Conservation (phyloP, 306 rosid species). For the Clitoria ternatea region DNA sequence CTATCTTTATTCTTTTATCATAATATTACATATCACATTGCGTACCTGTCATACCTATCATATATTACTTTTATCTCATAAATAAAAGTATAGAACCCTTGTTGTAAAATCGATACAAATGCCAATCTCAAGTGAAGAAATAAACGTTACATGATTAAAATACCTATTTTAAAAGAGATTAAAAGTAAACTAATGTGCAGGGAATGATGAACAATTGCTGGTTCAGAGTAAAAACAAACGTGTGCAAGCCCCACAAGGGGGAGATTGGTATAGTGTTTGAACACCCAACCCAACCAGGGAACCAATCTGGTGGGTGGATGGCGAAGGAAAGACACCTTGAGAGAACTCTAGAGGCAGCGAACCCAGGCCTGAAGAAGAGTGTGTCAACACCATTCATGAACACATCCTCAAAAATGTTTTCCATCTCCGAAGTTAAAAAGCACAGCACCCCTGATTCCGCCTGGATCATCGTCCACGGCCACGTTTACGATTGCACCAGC, state of each 20-base stretch:
- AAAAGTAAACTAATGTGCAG: conserved; percentile 41
- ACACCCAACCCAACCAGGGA: conserved; percentile 87
- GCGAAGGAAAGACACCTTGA: conserved; percentile 58
- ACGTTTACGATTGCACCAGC: conserved; percentile 73
- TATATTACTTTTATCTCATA: too few species aligned
- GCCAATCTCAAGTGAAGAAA: too few species aligned
- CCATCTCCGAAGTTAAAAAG: conserved; percentile 58
- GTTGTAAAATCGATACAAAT: too few species aligned
- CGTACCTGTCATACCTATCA: too few species aligned
- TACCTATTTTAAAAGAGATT: too few species aligned
- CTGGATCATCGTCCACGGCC: conserved; percentile 83
- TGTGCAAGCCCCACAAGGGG: conserved; percentile 68
- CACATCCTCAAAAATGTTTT: conserved; percentile 46
- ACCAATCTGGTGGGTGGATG: conserved; percentile 95
- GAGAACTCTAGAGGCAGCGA: conserved; percentile 38
- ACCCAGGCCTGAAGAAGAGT: conserved; percentile 52
- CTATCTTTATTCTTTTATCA: too few species aligned
- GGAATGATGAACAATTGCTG: conserved; percentile 99
- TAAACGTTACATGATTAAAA: too few species aligned
- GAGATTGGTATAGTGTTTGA: conserved; percentile 80
- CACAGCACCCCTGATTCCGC: conserved; percentile 51
- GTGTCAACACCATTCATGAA: conserved; percentile 81
- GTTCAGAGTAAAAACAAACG: conserved; percentile 71
- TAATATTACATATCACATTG: too few species aligned
- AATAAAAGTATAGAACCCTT: too few species aligned